Evolutionary conservation across 2,329 filamentous ascomycete genomes (phyloP).

Genomic region (Graphilbum sp.): DNA sequence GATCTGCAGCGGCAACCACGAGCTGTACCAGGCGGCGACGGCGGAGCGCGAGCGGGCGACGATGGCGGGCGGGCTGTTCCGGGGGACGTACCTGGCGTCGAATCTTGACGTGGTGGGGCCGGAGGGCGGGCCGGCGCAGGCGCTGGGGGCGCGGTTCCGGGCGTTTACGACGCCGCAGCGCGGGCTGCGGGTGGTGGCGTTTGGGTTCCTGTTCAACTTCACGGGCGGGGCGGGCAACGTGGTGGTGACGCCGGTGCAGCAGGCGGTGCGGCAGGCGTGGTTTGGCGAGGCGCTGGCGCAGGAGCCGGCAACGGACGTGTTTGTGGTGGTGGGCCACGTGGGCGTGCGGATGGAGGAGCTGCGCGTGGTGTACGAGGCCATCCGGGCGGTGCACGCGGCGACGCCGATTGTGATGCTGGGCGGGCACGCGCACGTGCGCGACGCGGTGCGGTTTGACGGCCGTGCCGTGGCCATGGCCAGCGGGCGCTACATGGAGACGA

Average conservation of each 20-base stretch:
- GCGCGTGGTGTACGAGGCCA: constrained; percentile 58
- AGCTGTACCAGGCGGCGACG: constrained; percentile 71
- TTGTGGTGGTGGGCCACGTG: constrained; percentile 75
- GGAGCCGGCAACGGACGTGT: constrained; percentile 48
- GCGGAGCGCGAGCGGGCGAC: constrained; percentile 61
- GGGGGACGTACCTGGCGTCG: constrained; percentile 67
- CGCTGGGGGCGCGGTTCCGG: constrained; percentile 60
- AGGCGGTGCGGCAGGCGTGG: constrained; percentile 73
- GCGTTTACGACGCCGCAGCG: constrained; percentile 88
- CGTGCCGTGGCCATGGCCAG: constrained; percentile 68
- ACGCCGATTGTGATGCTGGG: constrained; percentile 85
- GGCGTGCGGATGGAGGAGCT: constrained; percentile 70
- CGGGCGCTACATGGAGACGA: constrained; percentile 85
- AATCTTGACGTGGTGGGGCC: constrained; percentile 79
- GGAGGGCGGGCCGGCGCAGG: constrained; percentile 45
- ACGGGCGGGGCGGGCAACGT: constrained; percentile 83
- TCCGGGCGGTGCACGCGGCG: constrained; percentile 60
- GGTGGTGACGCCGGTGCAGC: constrained; percentile 60
- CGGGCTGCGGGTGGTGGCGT: constrained; percentile 66
- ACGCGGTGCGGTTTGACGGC: constrained; percentile 64
- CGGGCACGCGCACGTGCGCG: constrained; percentile 78
- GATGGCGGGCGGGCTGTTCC: constrained; percentile 64
- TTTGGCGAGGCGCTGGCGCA: constrained; percentile 76
- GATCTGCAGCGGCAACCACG: constrained; percentile 82
- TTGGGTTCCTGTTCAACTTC: constrained; percentile 94